Evolutionary conservation across 163 green algal genomes (phyloP), one percentile per base, ranked within the genome.

Genomic region (Chlorella variabilis): DNA sequence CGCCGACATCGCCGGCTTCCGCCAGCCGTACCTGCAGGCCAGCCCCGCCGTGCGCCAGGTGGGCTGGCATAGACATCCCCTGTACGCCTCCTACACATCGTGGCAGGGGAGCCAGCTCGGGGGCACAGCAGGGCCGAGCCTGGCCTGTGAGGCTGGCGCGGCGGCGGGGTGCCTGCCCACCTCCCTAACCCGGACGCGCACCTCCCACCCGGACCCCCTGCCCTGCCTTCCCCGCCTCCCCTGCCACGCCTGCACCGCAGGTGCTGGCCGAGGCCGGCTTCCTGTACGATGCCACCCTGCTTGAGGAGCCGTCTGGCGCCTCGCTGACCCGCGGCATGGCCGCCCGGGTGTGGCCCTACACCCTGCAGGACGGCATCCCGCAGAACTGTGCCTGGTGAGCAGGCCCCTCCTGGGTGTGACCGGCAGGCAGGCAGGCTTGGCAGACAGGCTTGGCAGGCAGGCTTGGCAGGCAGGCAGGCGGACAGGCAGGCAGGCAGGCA

Each of bases 301-400:
- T 75, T 2, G 84, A 85, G 51, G 48, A 31, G 29, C 20, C 76
- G 34, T 17, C n/a, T n/a, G n/a, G 4, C 49, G 63, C 42, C 36
- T 49, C 34, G 9, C 49, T 58, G 25, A 70, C 61, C 18, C 33
- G 36, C 3, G 71, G 41, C 36, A 65, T 63, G 58, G n/a, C 29
- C 58, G 42, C 63, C 4, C 48, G 63, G 1, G 49, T 86, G 42
- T 89, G 76, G 74, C 84, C 84, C 34, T 89, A 89, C 74, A 86
- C 79, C 51, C 58, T 89, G 54, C 79, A 89, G 11, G 42, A 77
- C 25, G 84, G 84, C 56, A 78, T 89, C 6, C 36, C 71, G 5
- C 73, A 80, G 45, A n/a, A 62, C 54, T 62, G 54, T 15, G 54
- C 54, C 54, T 62, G 54, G 54, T 62, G 54, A n/a, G 54, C 5